These are phyloP conservation scores for Nicotiana benthamiana DNA, from an alignment of 257 asterid species.

Conservation along the genomic window DNA sequence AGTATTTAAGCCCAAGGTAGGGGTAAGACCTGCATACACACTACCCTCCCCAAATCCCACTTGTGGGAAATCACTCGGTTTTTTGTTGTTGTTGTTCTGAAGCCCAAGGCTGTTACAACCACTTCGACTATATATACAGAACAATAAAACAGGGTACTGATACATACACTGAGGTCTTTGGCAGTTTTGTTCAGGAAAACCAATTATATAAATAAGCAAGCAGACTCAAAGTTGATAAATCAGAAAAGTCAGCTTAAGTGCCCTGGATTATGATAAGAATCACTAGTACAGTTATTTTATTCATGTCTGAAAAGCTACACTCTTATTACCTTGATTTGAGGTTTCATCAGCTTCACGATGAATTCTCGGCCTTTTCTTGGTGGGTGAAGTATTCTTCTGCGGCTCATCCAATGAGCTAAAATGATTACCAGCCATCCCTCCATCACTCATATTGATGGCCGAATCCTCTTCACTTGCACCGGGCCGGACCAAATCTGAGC, in stretches of 20 bases:
- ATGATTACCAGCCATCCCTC: slow-evolving; percentile 35
- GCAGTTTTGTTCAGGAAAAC: not conserved
- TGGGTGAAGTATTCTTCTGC: slow-evolving; percentile 37
- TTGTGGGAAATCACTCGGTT: too few species aligned
- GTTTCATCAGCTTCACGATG: slow-evolving; percentile 32
- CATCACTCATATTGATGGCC: slow-evolving; percentile 37
- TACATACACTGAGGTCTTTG: not conserved
- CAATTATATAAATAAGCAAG: not conserved
- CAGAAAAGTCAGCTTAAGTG: not conserved
- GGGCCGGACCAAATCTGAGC: slow-evolving; percentile 33
- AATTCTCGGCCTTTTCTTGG: slow-evolving; percentile 45
- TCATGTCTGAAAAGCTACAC: not conserved
- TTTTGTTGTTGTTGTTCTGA: too few species aligned
- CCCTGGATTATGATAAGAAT: not conserved
- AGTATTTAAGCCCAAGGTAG: not conserved
- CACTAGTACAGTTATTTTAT: not conserved
- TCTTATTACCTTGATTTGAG: slow-evolving; percentile 45
- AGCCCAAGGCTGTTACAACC: not conserved
- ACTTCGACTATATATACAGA: not conserved
- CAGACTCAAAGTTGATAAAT: not conserved
- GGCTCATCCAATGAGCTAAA: slow-evolving; percentile 33
- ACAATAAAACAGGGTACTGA: not conserved
- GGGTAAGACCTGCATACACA: too few species aligned
- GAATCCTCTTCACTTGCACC: slow-evolving; percentile 38
- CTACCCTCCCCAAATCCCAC: too few species aligned